Base-by-base conservation (phyloP, 2,329 filamentous ascomycete genomes). In the Lachnellula occidentalis region DNA sequence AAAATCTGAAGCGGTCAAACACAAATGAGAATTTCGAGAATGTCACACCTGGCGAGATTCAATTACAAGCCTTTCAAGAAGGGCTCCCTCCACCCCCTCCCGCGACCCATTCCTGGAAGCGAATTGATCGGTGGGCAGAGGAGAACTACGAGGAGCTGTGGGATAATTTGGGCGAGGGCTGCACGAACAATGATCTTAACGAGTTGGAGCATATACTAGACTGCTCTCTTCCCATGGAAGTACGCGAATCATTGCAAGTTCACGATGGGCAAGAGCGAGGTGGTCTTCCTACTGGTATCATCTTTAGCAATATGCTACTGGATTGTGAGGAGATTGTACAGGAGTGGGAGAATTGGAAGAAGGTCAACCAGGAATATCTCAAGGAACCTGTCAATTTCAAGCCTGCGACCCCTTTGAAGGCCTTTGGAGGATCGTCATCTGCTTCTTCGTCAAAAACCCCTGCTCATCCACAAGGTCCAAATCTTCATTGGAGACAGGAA, bases 321-420 rank as follows among this genome's bases (percentile, higher is more conserved):
- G 94, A 99, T 71, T 97, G 94, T 68, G 94, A 99, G 72, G 94
- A 99, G 69, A 96, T 99, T 64, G 87, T 96, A 21, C 91, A 96
- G 71, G 94, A 99, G 70, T 97, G 92, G 90, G 87, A 89, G 66
- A 95, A 96, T 69, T 99, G 94, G 94, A 86, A 90, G 65, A 85
- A 83, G 59, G 94, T 99, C 59, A 96, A 96, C 68, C 85, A 92
- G 55, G 90, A 96, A 68, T 96, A 88, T 70, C 79, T 97, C 56
- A 64, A 52, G 7, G 59, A 67, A 70, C 83, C 71, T 48, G 74
- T 72, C 66, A 78, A 75, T 61, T 76, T 70, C 69, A 85, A 73
- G 53, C 83, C 87, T 4, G 77, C 85, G 15, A 76, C 81, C 19
- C 85, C 88, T 3, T 78, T 85, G 50, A 92, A 90, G 71, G 84